Base-by-base conservation (phyloP, 129 eudicot species). In the Rutidosis leptorrhynchoides region DNA sequence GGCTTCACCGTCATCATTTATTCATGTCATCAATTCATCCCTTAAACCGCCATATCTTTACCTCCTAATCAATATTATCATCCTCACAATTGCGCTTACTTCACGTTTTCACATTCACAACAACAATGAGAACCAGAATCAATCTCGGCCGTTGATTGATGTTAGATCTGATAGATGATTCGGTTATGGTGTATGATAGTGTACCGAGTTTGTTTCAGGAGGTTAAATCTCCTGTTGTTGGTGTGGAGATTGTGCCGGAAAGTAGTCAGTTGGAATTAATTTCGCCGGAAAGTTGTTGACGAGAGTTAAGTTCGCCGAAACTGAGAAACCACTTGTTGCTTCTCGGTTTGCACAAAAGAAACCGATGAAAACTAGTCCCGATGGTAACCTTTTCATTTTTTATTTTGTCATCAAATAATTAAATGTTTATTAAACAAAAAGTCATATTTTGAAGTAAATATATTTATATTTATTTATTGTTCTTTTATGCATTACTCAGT, bases 1-100 rank as follows among this genome's bases (percentile, higher is more conserved):
- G n/a, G n/a, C n/a, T n/a, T n/a, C n/a, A n/a, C n/a, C n/a, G n/a
- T n/a, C n/a, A n/a, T n/a, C n/a, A 3, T 82, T 2, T 82, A 82
- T 76, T 78, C 84, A n/a, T 16, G 37, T 65, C 0, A 2, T 85
- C 7, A 54, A 65, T 2, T 32, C 85, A 0, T 85, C 77, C 81
- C 76, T 78, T 6, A 77, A 79, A 42, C 93, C 90, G 8, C 93
- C 94, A 12, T 83, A 80, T 26, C 64, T 85, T 23, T 89, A 83
- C 77, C 51, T 89, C 23, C 46, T 89, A 16, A 66, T 85, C 74
- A 85, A 89, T 74, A 75, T 75, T 9, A 89, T 89, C 62, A 85
- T 85, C 70, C 66, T 89, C 71, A 79, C 85, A 55, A 83, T 85
- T 71, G 80, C 56, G 68, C 82, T 73, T 67, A 25, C 87, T 14